These are phyloP conservation scores for Auricularia cornea DNA, from an alignment of 768 basidiomycete genomes.

Conservation along the genomic window DNA sequence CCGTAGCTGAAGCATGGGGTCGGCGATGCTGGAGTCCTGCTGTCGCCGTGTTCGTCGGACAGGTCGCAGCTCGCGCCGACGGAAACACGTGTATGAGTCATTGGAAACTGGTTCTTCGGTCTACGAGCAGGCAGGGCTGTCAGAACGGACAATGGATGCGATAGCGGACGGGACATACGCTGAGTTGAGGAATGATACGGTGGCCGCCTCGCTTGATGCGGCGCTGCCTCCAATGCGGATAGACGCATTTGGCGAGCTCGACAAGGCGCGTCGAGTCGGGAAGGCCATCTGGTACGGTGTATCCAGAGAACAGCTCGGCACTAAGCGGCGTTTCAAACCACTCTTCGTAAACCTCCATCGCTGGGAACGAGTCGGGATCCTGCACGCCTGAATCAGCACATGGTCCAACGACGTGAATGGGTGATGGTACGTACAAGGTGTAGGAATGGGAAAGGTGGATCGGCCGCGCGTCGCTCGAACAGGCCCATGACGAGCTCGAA, in stretches of 20 bases:
- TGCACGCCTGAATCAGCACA: not conserved
- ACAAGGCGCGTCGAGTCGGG: slow-evolving; percentile 28
- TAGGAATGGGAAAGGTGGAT: slow-evolving; percentile 71
- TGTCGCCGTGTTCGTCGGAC: slow-evolving; percentile 90
- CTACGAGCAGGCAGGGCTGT: slow-evolving; percentile 34
- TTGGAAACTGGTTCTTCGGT: slow-evolving; percentile 77
- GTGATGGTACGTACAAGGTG: slow-evolving; percentile 61
- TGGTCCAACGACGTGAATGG: not conserved
- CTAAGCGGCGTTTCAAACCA: not conserved
- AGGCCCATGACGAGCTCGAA: slow-evolving; percentile 95
- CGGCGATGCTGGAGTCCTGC: slow-evolving; percentile 72
- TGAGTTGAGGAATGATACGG: slow-evolving; percentile 78
- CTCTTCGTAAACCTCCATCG: slow-evolving; percentile 1
- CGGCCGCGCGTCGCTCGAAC: slow-evolving; percentile 85
- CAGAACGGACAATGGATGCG: not conserved
- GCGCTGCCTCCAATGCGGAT: slow-evolving; percentile 87
- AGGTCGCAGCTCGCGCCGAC: slow-evolving; percentile 88
- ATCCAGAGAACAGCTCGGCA: not conserved
- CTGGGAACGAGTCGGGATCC: not conserved
- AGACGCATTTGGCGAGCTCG: slow-evolving; percentile 63
- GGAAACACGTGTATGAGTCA: slow-evolving; percentile 96
- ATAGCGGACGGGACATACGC: slow-evolving; percentile 45
- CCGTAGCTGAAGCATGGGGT: slow-evolving; percentile 81
- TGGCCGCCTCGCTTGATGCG: slow-evolving; percentile 73
- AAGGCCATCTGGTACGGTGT: not conserved